Evolutionary conservation across 192 early-diverging fungal species (phyloP).

Genomic region (Backusella sp.): DNA sequence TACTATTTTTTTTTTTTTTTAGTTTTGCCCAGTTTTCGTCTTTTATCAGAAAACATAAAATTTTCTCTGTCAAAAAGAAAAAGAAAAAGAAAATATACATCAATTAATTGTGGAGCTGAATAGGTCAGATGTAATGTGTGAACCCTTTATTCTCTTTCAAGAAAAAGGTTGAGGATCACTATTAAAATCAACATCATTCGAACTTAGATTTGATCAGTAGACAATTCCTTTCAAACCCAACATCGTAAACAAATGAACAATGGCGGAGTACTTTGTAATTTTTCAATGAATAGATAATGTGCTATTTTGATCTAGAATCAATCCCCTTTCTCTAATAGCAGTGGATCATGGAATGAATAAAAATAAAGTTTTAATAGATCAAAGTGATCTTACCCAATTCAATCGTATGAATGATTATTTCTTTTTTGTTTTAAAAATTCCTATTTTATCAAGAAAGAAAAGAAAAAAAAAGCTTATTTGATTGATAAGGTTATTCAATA

Average conservation of each 20-base stretch:
- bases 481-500: not conserved
- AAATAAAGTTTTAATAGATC: not conserved
- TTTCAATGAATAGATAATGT: not conserved
- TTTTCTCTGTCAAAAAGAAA: not conserved
- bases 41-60: not conserved
- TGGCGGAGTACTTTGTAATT: not conserved
- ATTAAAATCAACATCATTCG: not conserved
- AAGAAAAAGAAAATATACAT: not conserved
- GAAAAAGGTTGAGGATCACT: not conserved
- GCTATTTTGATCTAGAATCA: not conserved
- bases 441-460: not conserved
- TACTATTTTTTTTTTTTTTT: not conserved
- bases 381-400: not conserved
- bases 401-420: not conserved
- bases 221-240: not conserved
- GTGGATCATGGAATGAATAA: not conserved
- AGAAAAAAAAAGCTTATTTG: not conserved
- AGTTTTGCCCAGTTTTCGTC: not conserved
- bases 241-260: not conserved
- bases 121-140: not conserved
- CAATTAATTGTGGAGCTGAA: not conserved
- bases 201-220: not conserved
- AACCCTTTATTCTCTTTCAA: not conserved
- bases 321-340: not conserved
- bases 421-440: not conserved